A percentile compares a stretch with the other conserved stretches of the same genome.
phyloP scores from a whole-genome alignment of 768 basidiomycete species.

The Kwoniella botswanensis region DNA sequence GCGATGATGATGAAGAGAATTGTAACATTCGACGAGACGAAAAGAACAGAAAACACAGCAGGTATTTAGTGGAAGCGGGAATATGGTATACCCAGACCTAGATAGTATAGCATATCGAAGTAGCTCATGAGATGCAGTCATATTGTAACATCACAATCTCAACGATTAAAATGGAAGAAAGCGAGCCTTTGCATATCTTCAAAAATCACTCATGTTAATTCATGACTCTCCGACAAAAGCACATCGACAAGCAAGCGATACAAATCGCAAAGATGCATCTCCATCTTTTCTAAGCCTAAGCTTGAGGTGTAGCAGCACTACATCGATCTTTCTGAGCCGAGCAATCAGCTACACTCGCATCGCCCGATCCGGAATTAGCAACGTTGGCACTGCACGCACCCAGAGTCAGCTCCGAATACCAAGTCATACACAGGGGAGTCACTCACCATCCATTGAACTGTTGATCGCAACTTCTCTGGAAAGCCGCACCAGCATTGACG shows the following conservation, averaged over 20 bases:
- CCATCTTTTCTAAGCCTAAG: not conserved
- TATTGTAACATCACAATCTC: not conserved
- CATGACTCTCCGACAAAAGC: too few relatives aligned
- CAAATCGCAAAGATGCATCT: too few relatives aligned
- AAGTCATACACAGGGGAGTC: too few relatives aligned
- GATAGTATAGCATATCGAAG: not conserved
- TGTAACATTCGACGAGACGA: not conserved
- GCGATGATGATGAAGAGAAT: not conserved
- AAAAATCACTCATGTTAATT: too few relatives aligned
- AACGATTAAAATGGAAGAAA: too few relatives aligned
- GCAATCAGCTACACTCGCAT: conserved; percentile 31
- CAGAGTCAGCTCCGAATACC: not conserved
- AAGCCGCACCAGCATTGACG: conserved; percentile 63
- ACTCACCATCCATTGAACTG: conserved; percentile 64
- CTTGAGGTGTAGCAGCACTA: conserved; percentile 4
- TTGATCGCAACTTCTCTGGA: conserved; percentile 67
- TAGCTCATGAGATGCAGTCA: not conserved
- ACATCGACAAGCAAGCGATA: not conserved
- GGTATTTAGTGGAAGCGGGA: too few relatives aligned
- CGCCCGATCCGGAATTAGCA: conserved; percentile 30
- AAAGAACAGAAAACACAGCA: not conserved
- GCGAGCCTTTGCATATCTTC: too few relatives aligned
- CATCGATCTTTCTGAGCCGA: conserved; percentile 26
- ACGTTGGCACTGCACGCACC: conserved; percentile 27
- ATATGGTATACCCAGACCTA: too few relatives aligned